Percentiles rank a stretch among this genome's conserved stretches.
These are phyloP conservation scores for Penicillium longicatenatum DNA, from an alignment of 495 filamentous ascomycete genomes.

Conservation along the genomic window DNA sequence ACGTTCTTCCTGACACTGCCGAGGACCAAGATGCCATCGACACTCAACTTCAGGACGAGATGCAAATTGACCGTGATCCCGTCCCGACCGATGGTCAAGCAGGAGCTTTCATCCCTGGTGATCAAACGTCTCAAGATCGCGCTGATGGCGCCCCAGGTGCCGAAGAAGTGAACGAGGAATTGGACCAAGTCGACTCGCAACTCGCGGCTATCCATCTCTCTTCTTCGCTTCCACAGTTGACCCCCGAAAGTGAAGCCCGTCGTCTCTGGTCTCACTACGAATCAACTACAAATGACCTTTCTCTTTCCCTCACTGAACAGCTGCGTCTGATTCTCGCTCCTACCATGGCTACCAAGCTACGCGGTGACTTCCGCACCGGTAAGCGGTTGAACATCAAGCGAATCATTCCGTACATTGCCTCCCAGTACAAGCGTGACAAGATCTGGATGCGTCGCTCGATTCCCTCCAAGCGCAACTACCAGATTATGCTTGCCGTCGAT, in stretches of 20 bases:
- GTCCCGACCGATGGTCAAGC: constrained; percentile 42
- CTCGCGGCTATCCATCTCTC: constrained; percentile 72
- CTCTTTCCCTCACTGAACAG: constrained; percentile 85
- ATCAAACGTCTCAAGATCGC: constrained; percentile 34
- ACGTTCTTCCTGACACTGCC: constrained; percentile 59
- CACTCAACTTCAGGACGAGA: constrained; percentile 49
- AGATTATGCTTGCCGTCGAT: constrained; percentile 96
- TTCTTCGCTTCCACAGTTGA: constrained; percentile 39
- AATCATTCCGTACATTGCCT: constrained; percentile 98
- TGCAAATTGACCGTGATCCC: constrained; percentile 45
- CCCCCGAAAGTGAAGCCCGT: constrained; percentile 63
- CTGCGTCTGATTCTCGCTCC: constrained; percentile 93
- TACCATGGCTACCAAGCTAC: constrained; percentile 92
- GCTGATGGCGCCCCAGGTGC: constrained; percentile 37
- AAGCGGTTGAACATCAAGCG: constrained; percentile 98
- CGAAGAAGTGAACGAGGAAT: constrained; percentile 56
- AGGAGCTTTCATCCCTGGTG: constrained; percentile 46
- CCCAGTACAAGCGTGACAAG: constrained; percentile 96
- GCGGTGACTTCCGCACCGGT: constrained; percentile 94
- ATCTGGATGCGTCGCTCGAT: constrained; percentile 97
- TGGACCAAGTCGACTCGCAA: constrained; percentile 72
- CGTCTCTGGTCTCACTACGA: constrained; percentile 86
- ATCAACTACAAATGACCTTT: constrained; percentile 77
- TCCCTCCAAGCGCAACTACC: constrained; percentile 90
- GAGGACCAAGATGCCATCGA: constrained; percentile 56